Evolutionary conservation across 2,329 filamentous ascomycete species (phyloP).

Genomic region (Neurospora crassa): DNA sequence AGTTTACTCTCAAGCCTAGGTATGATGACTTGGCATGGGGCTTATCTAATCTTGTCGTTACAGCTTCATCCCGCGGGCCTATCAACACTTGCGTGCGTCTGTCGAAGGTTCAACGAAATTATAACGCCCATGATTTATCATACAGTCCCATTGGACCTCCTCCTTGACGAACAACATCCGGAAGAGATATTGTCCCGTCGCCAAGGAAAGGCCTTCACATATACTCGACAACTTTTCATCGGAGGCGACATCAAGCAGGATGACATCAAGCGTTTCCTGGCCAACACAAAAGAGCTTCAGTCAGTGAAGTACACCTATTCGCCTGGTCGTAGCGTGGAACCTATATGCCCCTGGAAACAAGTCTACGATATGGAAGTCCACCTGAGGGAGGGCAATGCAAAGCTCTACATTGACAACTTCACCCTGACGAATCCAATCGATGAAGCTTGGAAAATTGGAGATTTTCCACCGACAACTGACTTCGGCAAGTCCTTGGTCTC

Average conservation of each 20-base stretch:
- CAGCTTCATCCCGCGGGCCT: slow-evolving; percentile 31
- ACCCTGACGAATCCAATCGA: neutral
- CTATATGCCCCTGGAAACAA: neutral
- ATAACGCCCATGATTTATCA: slow-evolving; percentile 34
- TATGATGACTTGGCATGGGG: slow-evolving; percentile 4
- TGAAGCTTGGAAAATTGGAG: neutral
- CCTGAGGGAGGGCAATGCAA: neutral
- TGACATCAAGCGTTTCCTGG: neutral
- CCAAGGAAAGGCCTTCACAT: slow-evolving; percentile 25
- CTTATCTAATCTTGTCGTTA: slow-evolving; percentile 1
- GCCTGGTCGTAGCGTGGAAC: neutral
- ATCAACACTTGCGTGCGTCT: slow-evolving; percentile 27
- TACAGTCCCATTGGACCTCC: slow-evolving; percentile 21
- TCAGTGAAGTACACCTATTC: slow-evolving; percentile 28
- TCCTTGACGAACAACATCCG: slow-evolving; percentile 27
- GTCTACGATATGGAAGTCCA: neutral
- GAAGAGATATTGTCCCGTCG: slow-evolving; percentile 23
- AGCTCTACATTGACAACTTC: neutral
- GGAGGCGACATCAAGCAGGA: neutral
- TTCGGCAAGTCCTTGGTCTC: slow-evolving; percentile 29
- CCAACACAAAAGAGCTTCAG: slow-evolving; percentile 24
- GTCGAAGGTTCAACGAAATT: slow-evolving; percentile 30
- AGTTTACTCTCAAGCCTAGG: neutral
- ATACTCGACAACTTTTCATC: slow-evolving; percentile 30
- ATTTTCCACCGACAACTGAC: slow-evolving; percentile 24